Conservation (phyloP, 2,329 filamentous ascomycete species). For the Tolypocladium tundrense region DNA sequence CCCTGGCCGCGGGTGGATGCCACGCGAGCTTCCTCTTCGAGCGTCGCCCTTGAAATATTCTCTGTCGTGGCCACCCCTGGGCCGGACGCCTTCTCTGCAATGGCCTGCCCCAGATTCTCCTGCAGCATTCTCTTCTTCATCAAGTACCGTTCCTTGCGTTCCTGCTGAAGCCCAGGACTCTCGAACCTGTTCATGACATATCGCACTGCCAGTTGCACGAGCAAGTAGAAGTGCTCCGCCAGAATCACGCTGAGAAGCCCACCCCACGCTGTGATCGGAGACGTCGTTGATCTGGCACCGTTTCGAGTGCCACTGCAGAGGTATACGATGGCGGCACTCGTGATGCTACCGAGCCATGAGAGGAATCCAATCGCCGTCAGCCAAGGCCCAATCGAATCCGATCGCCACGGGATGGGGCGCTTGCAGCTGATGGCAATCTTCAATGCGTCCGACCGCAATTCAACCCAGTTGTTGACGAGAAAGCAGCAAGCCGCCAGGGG, state of each 20-base stretch:
- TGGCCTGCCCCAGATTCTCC: constrained; percentile 54
- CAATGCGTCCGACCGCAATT: constrained; percentile 83
- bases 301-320: constrained; percentile 67
- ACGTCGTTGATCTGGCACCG: constrained; percentile 55
- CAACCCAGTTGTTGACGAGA: constrained; percentile 91
- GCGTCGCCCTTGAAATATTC: constrained; percentile 51
- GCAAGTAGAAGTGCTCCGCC: constrained; percentile 83
- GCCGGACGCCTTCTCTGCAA: constrained; percentile 35
- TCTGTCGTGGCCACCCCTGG: constrained; percentile 42
- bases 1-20: constrained; percentile 38
- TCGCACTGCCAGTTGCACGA: constrained; percentile 61
- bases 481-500: constrained; percentile 85
- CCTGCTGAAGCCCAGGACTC: constrained; percentile 75
- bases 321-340: constrained; percentile 78
- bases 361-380: constrained; percentile 76
- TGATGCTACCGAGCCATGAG: constrained; percentile 88
- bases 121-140: constrained; percentile 72
- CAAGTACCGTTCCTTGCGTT: constrained; percentile 68
- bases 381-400: constrained; percentile 93
- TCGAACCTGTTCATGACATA: constrained; percentile 71
- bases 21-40: constrained; percentile 53
- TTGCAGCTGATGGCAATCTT: constrained; percentile 89
- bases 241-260: constrained; percentile 74
- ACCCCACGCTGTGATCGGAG: constrained; percentile 67
- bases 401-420: constrained; percentile 78